These are phyloP conservation scores for Helotiales sp. DNA, from an alignment of 2,329 filamentous ascomycete species.

Conservation along the genomic window DNA sequence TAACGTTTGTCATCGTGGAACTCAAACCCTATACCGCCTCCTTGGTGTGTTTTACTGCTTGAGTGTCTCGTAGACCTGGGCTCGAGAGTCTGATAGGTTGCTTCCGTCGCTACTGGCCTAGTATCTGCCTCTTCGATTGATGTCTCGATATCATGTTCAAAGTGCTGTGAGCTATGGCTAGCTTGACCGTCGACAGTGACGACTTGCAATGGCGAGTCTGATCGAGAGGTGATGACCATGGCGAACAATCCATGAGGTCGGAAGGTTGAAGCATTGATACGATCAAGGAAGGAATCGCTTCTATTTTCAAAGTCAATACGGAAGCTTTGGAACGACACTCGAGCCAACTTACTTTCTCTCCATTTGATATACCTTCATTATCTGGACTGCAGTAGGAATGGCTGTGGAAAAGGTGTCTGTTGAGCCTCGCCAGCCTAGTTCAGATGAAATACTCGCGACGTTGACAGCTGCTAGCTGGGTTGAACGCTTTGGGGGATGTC, in stretches of 20 bases:
- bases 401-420: slow-evolving; percentile 43
- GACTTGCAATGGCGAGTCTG: slow-evolving; percentile 27
- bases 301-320: slow-evolving; percentile 2
- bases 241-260: slow-evolving; percentile 53
- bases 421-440: slow-evolving; percentile 40
- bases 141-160: not conserved
- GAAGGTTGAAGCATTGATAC: slow-evolving; percentile 55
- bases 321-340: not conserved
- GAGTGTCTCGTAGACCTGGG: not conserved
- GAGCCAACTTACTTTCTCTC: slow-evolving; percentile 1
- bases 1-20: not conserved
- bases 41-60: not conserved
- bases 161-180: not conserved
- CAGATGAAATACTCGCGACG: slow-evolving; percentile 39
- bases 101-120: not conserved
- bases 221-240: slow-evolving; percentile 53
- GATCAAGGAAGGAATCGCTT: slow-evolving; percentile 51
- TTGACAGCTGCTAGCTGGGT: slow-evolving; percentile 43
- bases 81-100: not conserved
- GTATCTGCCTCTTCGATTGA: not conserved
- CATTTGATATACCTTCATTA: slow-evolving; percentile 36
- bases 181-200: not conserved
- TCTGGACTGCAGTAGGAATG: slow-evolving; percentile 41
- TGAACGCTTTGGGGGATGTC: slow-evolving; percentile 19
- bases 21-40: not conserved